Percentiles rank a stretch among this genome's conserved stretches.
These are phyloP conservation scores for Pinus tabuliformis DNA, from an alignment of 75 land plant species.

Conservation along the genomic window DNA sequence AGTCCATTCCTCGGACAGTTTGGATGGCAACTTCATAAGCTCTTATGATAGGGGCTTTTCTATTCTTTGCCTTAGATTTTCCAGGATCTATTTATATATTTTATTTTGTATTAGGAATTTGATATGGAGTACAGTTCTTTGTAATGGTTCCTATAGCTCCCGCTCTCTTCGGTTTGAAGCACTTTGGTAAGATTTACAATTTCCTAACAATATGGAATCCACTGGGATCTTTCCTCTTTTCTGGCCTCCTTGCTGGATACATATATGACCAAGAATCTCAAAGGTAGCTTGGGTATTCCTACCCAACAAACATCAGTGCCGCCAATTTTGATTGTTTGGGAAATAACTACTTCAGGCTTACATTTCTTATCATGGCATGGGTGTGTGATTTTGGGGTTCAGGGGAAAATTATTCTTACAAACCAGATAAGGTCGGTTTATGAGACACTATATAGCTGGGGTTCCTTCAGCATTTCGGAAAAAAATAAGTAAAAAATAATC, in stretches of 20 bases:
- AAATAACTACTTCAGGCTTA: slow-evolving; percentile 36
- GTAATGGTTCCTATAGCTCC: slow-evolving; percentile 40
- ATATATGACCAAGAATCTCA: slow-evolving; percentile 33
- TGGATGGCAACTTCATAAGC: slow-evolving; percentile 39
- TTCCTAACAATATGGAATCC: slow-evolving; percentile 39
- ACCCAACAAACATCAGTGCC: background rate
- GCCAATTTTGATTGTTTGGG: slow-evolving; percentile 1
- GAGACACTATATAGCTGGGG: slow-evolving; percentile 2
- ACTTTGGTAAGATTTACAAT: slow-evolving; percentile 44
- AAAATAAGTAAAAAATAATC: background rate
- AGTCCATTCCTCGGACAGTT: slow-evolving; percentile 26
- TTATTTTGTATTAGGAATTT: slow-evolving; percentile 31
- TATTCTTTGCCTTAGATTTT: slow-evolving; percentile 26
- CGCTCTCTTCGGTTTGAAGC: slow-evolving; percentile 39
- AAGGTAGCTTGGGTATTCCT: background rate
- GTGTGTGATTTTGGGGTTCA: slow-evolving; percentile 27
- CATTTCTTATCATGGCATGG: slow-evolving; percentile 33
- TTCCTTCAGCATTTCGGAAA: background rate
- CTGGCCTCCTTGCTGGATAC: slow-evolving; percentile 36
- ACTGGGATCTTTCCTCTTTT: slow-evolving; percentile 42
- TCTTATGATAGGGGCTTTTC: slow-evolving; percentile 26
- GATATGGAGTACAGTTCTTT: slow-evolving; percentile 38
- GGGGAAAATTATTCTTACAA: slow-evolving; percentile 16
- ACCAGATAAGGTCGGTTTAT: slow-evolving; percentile 23
- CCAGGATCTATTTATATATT: slow-evolving; percentile 28